Base-by-base conservation (phyloP, 305 asterid species). In the Euphrasia arctica region DNA sequence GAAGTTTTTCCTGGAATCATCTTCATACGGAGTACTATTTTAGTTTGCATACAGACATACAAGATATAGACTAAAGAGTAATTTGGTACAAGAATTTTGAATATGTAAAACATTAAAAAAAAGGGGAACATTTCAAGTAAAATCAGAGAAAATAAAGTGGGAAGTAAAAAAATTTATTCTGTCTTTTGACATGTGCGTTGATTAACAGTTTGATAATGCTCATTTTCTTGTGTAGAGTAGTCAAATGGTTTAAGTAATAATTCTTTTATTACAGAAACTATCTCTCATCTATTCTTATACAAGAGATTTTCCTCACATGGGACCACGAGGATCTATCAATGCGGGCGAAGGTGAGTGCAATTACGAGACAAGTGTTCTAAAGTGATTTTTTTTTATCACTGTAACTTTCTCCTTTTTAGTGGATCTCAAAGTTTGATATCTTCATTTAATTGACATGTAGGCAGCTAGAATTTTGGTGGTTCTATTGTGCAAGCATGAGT, bases 261-360 rank as follows among this genome's bases (percentile, higher is more conserved):
- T 15, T 63, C 62, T 36, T 65, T 61, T 27, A 69, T 67, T 63
- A 31, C 91, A 93, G 99, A 87, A 90, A 93, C 77, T 93, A 88
- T 76, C 94, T 93, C 65, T 85, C 99, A 29, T 88, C 99, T 62
- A 83, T 93, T 74, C 90, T 93, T 50, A 86, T 93, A 64, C 99
- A 93, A 88, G 99, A 93, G 82, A 89, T 90, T 76, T 93, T 93
- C 80, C 95, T 93, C 65, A 88, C 99, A 39, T 93, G 96, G 99
- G 99, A 93, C 79, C 99, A 93, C 43, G 99, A 93, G 76, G 99
- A 90, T 82, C 72, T 88, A 70, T 73, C 96, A 22, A 89, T 90
- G 97, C 88, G 99, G 62, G 85, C 90, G 68, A 93, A 93, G 88
- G 99, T 90, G 82, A 78, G 86, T 73, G 52, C 73, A 36, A 29